Percentiles rank a stretch among this genome's conserved stretches.
These are phyloP conservation scores for Colletotrichum aenigma DNA, from an alignment of 2,329 filamentous ascomycete species.

Conservation along the genomic window DNA sequence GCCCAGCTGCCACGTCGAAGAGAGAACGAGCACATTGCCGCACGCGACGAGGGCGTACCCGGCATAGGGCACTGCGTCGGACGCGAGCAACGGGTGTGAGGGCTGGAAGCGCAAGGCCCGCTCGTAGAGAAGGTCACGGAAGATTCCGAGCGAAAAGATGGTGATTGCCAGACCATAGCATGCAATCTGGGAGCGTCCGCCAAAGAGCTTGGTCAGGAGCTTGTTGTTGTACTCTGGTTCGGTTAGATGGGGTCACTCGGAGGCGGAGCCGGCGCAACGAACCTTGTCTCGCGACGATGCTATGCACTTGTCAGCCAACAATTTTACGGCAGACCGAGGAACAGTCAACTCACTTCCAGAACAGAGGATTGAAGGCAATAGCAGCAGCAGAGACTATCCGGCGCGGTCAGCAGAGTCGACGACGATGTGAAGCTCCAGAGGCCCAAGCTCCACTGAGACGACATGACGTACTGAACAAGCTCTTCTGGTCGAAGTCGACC, in stretches of 20 bases:
- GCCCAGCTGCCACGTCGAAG: constrained; percentile 89
- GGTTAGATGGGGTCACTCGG: constrained; percentile 3
- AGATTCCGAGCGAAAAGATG: constrained; percentile 90
- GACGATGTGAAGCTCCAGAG: background rate
- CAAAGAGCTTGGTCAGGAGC: constrained; percentile 84
- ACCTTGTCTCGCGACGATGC: constrained; percentile 86
- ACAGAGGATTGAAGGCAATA: constrained; percentile 96
- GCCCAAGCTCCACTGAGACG: constrained; percentile 12
- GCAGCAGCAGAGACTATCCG: constrained; percentile 74
- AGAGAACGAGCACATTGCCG: constrained; percentile 86
- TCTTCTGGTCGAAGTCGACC: constrained; percentile 71
- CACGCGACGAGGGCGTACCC: constrained; percentile 73
- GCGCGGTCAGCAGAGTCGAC: background rate
- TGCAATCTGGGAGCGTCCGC: constrained; percentile 75
- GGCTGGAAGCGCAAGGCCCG: constrained; percentile 78
- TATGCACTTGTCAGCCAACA: constrained; percentile 46
- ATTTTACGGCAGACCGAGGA: constrained; percentile 3
- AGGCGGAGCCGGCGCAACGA: constrained; percentile 24
- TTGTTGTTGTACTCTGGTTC: constrained; percentile 86
- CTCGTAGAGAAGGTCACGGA: constrained; percentile 90
- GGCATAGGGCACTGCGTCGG: constrained; percentile 61
- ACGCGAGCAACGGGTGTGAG: constrained; percentile 73
- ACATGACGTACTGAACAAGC: constrained; percentile 63
- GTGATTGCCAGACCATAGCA: constrained; percentile 89
- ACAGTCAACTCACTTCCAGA: constrained; percentile 87